phyloP scores from a whole-genome alignment of 1,284 basidiomycete genomes.

The Boletus sp. region DNA sequence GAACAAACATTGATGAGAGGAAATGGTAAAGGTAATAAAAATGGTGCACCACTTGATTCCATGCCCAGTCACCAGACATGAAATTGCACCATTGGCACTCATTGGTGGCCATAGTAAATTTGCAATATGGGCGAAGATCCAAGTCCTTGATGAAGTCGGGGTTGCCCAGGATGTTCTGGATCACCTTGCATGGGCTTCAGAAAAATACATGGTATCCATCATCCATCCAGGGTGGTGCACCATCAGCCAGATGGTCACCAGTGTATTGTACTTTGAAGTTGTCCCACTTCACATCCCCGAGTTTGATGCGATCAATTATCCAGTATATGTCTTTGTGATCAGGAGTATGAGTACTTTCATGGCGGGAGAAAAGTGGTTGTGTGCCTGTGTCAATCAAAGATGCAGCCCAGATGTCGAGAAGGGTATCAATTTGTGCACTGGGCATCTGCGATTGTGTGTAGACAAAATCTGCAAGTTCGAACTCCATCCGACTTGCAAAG shows the following conservation, averaged over 20 bases:
- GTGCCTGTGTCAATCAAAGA: background rate
- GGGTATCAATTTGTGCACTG: background rate
- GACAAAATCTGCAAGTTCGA: background rate
- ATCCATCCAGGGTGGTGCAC: background rate
- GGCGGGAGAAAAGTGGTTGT: background rate
- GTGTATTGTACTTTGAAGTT: background rate
- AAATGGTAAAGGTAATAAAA: too few relatives aligned
- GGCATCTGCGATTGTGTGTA: background rate
- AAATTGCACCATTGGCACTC: background rate
- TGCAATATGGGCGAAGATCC: background rate
- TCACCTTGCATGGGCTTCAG: background rate
- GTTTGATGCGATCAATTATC: background rate
- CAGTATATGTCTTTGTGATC: background rate
- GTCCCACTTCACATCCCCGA: background rate
- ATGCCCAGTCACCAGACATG: conserved; percentile 1
- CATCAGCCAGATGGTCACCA: background rate
- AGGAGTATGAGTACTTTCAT: background rate
- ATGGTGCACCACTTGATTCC: background rate
- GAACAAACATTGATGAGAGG: too few relatives aligned
- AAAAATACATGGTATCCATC: background rate
- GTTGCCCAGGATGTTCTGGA: background rate
- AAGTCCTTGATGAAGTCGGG: background rate
- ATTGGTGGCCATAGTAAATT: background rate
- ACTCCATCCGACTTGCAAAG: background rate
- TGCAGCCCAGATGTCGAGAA: background rate